Evolutionary conservation across 306 rosid genomes (phyloP), one percentile per base, ranked within the genome.

Genomic region (Quercus robur): DNA sequence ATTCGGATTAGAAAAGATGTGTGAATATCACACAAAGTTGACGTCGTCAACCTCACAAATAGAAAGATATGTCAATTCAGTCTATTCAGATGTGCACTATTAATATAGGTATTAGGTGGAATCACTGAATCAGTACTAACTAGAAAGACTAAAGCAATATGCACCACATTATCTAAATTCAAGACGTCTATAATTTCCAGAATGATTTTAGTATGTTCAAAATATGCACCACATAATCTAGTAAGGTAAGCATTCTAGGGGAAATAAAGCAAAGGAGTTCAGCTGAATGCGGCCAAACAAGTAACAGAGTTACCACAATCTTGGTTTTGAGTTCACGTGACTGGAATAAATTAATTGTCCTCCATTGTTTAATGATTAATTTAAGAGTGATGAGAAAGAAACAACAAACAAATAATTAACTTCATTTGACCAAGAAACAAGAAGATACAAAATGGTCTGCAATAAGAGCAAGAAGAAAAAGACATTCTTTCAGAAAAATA

Each of bases 341-440:
- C 31, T 23, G 18, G 66, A 20, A 9, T 23, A 21, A 20, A 30
- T 11, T 64, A 28, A 28, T 28, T 30, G 14, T 25, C 17, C 46
- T 64, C 46, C 8, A 30, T 30, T 30, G 70, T 64, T 61, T 15
- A 15, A 28, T 6, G 18, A 30, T 2, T 28, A 5, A 25, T 12
- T 64, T 64, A 3, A 17, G 49, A 44, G 62, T 23, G 46, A 71
- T 51, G 23, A 38, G 72, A 62, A 63, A 70, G n/a, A 38, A 26
- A 81, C 23, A 78, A 75, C 31, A 61, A 73, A 78, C 77, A 81
- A 56, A 62, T 33, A 49, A 52, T 10, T 33, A 55, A 69, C 75
- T 64, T 72, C 59, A 58, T 19, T 19, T 71, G 73, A 17, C 54
- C 74, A 69, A 62, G 20, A 71, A 78, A 58, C 68, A 74, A 25